Percentiles rank a stretch among this genome's conserved stretches.
These are phyloP conservation scores for Nidula microcarpa DNA, from an alignment of 768 basidiomycete species.

Conservation along the genomic window DNA sequence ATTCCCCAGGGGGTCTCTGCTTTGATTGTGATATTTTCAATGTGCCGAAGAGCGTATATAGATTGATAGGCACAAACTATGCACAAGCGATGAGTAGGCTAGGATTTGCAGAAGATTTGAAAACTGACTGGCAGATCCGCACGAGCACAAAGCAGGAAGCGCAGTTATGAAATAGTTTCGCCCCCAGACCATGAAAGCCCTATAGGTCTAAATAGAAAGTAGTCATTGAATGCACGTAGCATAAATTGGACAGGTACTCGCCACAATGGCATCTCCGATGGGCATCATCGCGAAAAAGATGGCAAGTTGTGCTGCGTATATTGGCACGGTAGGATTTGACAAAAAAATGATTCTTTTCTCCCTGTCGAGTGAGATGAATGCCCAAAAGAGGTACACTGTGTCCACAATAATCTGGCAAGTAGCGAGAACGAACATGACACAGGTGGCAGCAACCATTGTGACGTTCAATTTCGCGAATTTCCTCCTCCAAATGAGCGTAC, in stretches of 20 bases:
- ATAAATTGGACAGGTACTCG: background rate
- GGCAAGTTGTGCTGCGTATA: slow-evolving; percentile 3
- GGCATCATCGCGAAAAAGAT: slow-evolving; percentile 6
- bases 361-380: background rate
- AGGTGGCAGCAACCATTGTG: background rate
- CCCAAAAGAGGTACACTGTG: background rate
- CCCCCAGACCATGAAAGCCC: background rate
- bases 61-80: background rate
- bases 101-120: background rate
- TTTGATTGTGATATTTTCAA: background rate
- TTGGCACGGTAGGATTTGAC: background rate
- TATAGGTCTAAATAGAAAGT: background rate
- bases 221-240: background rate
- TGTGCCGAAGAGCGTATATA: background rate
- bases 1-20: background rate
- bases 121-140: background rate
- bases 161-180: background rate
- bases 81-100: background rate
- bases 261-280: slow-evolving; percentile 3
- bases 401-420: background rate
- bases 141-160: background rate
- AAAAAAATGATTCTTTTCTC: background rate
- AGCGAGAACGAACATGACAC: background rate
- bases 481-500: background rate
- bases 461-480: background rate